phyloP scores from a whole-genome alignment of 2,329 filamentous ascomycete species.

The Colletotrichum karsti region DNA sequence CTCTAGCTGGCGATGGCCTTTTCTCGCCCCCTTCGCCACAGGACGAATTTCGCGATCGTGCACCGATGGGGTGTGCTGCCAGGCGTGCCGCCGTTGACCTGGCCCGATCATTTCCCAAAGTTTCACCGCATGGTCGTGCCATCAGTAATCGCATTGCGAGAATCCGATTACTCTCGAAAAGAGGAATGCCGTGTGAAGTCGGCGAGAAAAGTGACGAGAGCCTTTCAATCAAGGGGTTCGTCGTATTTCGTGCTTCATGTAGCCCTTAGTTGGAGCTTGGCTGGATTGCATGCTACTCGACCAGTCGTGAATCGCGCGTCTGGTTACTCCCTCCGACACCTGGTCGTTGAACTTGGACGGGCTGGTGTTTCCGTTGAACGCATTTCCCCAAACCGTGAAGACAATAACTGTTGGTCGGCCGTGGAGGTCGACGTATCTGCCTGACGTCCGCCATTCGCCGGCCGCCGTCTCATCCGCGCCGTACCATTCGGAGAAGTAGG shows the following conservation, averaged over 20 bases:
- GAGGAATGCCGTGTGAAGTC: background rate
- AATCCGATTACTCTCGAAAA: background rate
- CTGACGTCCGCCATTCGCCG: background rate
- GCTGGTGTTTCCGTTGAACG: too few relatives aligned
- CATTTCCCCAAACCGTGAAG: background rate
- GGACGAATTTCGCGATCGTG: background rate
- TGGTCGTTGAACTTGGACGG: too few relatives aligned
- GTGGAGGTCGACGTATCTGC: background rate
- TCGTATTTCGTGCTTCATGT: background rate
- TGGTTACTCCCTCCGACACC: too few relatives aligned
- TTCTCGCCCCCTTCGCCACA: conserved; percentile 6
- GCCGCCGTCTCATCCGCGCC: conserved; percentile 7
- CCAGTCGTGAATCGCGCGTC: too few relatives aligned
- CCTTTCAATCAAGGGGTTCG: background rate
- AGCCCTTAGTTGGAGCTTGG: too few relatives aligned
- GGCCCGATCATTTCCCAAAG: background rate
- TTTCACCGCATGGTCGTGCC: conserved; percentile 13
- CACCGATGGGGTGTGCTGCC: background rate
- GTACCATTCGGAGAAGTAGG: conserved; percentile 8
- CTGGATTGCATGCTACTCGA: too few relatives aligned
- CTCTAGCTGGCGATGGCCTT: conserved; percentile 16
- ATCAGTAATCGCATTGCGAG: conserved; percentile 16
- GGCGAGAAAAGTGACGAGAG: background rate
- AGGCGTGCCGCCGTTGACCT: background rate
- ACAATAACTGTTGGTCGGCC: background rate